These are phyloP conservation scores for Clonostachys solani DNA, from an alignment of 2,329 filamentous ascomycete genomes.

Conservation along the genomic window DNA sequence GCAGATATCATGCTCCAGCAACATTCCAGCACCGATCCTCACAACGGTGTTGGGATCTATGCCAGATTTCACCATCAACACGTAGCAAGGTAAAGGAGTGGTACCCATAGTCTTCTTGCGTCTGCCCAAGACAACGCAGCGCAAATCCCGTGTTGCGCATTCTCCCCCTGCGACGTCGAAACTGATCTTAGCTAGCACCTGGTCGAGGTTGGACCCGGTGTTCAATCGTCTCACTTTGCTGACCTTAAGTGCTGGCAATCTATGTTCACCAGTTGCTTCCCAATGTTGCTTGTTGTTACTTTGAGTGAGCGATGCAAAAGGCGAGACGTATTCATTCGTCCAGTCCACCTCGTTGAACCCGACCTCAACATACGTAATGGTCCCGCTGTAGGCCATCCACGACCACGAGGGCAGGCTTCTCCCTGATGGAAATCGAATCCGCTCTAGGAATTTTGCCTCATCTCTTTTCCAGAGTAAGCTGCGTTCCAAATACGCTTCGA, in stretches of 20 bases:
- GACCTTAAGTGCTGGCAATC: not conserved
- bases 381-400: not conserved
- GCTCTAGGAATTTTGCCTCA: not conserved
- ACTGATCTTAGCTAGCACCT: no score
- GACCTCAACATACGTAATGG: not conserved
- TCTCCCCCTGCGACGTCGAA: no score
- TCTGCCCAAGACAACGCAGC: no score
- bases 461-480: not conserved
- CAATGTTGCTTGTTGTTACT: not conserved
- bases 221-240: conserved; percentile 10
- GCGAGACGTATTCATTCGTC: not conserved
- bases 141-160: no score
- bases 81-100: no score
- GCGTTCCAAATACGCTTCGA: not conserved
- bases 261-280: not conserved
- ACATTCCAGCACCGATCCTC: no score
- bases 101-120: no score
- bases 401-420: not conserved
- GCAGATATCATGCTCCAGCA: no score
- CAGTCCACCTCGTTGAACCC: not conserved
- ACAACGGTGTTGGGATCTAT: no score
- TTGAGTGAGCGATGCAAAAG: not conserved
- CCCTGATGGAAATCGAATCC: not conserved
- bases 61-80: no score
- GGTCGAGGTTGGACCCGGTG: no score